A percentile compares a stretch with the other conserved stretches of the same genome.
Evolutionary conservation across 495 filamentous ascomycete genomes (phyloP).

Genomic region (Trichoderma virens): DNA sequence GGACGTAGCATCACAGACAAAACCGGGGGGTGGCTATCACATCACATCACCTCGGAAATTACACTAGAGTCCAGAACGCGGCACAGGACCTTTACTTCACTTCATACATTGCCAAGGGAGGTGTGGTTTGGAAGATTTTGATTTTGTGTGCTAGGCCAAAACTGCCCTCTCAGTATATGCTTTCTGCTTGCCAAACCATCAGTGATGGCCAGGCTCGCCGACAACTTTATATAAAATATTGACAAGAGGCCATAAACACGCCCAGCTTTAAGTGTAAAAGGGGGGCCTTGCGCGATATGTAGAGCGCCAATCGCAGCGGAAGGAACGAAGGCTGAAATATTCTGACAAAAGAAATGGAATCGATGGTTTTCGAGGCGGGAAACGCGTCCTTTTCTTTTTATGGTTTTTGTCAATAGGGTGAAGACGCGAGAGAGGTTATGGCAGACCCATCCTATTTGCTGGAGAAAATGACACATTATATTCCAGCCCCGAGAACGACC

Average conservation of each 20-base stretch:
- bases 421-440: not conserved
- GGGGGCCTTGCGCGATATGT: conserved; percentile 3
- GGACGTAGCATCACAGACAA: too few species aligned
- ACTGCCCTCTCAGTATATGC: conserved; percentile 32
- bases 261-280: conserved; percentile 20
- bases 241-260: conserved; percentile 34
- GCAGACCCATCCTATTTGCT: conserved; percentile 7
- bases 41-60: too few species aligned
- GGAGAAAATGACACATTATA: conserved; percentile 8
- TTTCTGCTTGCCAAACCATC: conserved; percentile 11
- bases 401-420: not conserved
- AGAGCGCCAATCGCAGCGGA: not conserved
- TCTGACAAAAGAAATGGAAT: conserved; percentile 4
- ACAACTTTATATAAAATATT: conserved; percentile 18
- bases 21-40: too few species aligned
- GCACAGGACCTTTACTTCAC: too few species aligned
- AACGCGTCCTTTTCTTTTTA: conserved; percentile 3
- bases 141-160: conserved; percentile 28
- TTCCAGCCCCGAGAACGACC: conserved; percentile 1
- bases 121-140: too few species aligned
- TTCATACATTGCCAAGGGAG: too few species aligned
- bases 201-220: conserved; percentile 17
- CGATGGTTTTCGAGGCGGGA: not conserved
- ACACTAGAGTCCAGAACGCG: too few species aligned
- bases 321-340: not conserved